Evolutionary conservation across 495 filamentous ascomycete genomes (phyloP), one percentile per base, ranked within the genome.

Genomic region (Penicillium mononematosum): DNA sequence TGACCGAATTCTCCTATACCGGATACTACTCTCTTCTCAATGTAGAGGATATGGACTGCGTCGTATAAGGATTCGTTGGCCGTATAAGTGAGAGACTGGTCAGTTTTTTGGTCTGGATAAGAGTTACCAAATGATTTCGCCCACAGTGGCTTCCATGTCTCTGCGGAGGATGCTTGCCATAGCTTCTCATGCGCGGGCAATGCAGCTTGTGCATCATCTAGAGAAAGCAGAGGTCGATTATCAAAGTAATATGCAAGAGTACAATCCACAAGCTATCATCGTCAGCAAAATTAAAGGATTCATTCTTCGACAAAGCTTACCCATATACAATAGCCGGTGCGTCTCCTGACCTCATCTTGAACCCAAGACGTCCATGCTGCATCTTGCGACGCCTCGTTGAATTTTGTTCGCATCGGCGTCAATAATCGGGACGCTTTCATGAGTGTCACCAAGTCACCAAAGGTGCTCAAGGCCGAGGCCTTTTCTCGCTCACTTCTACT

Each of bases 311-410:
- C 12, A 25, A 36, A 14, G 14, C 66, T 41, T 74, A 76, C 71
- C 77, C 78, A 81, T 46, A 79, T 71, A 29, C 70, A 69, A 53
- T 81, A 79, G 4, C 71, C 77, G 22, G 73, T 76, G 46, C 78
- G 68, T 55, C 72, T 64, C 27, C 56, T 66, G 24, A 62, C 55
- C 55, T 82, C 77, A 54, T 67, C 60, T 49, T 72, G 68, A 31
- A 73, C 38, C 70, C 68, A 73, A 12, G 36, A 54, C 22, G 54
- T 17, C 64, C 65, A 71, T 42, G 59, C 60, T 36, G 53, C 47
- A 17, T 72, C 63, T 44, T 48, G 34, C 3, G 67, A 56, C 10
- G 8, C n/a, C 41, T 57, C 56, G 42, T 51, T 52, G 29, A 38
- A 24, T 9, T 16, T 39, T 10, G 6, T 17, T 34, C 27, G 29